phyloP scores from a whole-genome alignment of 2,329 filamentous ascomycete species.

The Sporothrix curviconia region DNA sequence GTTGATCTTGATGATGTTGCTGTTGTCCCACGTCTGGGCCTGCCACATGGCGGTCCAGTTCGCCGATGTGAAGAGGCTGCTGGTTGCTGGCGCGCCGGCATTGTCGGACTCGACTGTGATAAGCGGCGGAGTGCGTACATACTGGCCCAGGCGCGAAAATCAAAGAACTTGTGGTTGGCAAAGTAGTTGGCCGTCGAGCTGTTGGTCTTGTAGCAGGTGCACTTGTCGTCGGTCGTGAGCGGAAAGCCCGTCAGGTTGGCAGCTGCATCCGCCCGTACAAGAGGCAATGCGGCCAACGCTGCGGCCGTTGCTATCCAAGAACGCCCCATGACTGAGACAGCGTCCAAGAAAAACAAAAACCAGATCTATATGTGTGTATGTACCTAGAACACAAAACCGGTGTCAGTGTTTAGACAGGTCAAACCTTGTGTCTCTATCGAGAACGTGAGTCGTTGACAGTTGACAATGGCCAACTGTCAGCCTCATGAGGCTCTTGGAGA shows the following conservation, averaged over 20 bases:
- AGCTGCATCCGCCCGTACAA: not conserved
- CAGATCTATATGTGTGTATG: not conserved
- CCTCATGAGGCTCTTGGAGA: constrained; percentile 4
- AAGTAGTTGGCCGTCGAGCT: constrained; percentile 38
- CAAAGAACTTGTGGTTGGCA: constrained; percentile 41
- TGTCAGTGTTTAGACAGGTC: not conserved
- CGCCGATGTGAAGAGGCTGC: constrained; percentile 33
- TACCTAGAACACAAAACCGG: not conserved
- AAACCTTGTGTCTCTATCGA: not conserved
- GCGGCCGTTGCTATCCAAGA: constrained; percentile 4
- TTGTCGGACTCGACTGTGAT: constrained; percentile 26
- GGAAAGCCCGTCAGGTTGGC: constrained; percentile 6
- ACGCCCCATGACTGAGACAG: not conserved
- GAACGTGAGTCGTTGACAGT: not conserved
- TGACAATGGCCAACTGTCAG: not conserved
- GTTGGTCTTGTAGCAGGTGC: constrained; percentile 45
- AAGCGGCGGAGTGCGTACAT: constrained; percentile 32
- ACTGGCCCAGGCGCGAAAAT: constrained; percentile 39
- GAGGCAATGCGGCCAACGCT: not conserved
- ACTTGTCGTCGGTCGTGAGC: constrained; percentile 30
- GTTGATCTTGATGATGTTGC: constrained; percentile 15
- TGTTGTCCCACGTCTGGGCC: constrained; percentile 37
- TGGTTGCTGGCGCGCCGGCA: constrained; percentile 28
- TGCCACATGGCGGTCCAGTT: constrained; percentile 34
- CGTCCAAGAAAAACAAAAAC: too few relatives aligned